Evolutionary conservation across 805 yeast species (phyloP).

Genomic region (Groenewaldozyma salmanticensis): DNA sequence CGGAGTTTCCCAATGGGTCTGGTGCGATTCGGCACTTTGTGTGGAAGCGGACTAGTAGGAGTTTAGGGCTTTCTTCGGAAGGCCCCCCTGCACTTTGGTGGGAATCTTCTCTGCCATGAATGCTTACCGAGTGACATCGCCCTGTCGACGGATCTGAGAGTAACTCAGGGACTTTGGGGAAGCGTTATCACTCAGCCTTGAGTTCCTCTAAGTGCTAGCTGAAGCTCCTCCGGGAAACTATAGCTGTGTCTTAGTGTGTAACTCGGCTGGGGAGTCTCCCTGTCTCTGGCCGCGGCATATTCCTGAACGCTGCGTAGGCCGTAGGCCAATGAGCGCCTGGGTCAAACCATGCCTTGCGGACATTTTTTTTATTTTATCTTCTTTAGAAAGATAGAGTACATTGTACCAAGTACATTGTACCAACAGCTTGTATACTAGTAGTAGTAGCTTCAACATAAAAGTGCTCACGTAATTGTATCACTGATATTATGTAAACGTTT

Average conservation of each 20-base stretch:
- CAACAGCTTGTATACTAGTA: too few species aligned
- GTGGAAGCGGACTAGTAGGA: slow-evolving; percentile 9
- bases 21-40: slow-evolving; percentile 11
- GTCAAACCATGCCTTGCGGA: slow-evolving; percentile 99
- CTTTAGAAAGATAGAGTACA: too few species aligned
- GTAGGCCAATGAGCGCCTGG: slow-evolving; percentile 92
- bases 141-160: slow-evolving; percentile 97
- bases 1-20: neutral
- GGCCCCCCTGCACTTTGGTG: too few species aligned
- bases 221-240: slow-evolving; percentile 25
- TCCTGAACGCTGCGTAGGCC: slow-evolving; percentile 98
- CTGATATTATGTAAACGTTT: too few species aligned
- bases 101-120: too few species aligned
- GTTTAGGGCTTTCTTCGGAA: slow-evolving; percentile 1
- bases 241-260: slow-evolving; percentile 53
- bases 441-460: too few species aligned
- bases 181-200: neutral
- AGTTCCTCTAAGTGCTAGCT: neutral
- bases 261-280: slow-evolving; percentile 27
- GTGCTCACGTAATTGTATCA: too few species aligned
- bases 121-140: slow-evolving; percentile 29
- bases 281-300: slow-evolving; percentile 68
- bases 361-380: slow-evolving; percentile 45
- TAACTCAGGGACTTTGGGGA: slow-evolving; percentile 39
- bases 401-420: too few species aligned